phyloP scores from a whole-genome alignment of 805 yeast genomes.

The Yarrowia hollandica region DNA sequence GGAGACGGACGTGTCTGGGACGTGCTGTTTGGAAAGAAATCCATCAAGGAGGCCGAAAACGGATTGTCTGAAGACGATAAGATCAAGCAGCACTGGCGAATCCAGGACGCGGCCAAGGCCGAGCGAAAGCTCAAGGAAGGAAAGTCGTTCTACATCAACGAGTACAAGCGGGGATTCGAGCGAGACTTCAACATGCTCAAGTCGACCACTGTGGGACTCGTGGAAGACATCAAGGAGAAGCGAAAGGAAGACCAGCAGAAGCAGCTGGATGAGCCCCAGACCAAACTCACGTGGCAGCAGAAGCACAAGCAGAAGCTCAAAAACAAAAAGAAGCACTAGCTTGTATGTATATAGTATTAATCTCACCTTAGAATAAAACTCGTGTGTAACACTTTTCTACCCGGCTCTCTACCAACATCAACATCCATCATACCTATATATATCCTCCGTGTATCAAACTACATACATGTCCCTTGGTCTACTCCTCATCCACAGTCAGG shows the following conservation, averaged over 20 bases:
- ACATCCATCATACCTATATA: neutral
- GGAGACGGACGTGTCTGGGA: conserved; percentile 88
- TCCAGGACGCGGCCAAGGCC: conserved; percentile 51
- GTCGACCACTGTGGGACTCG: conserved; percentile 9
- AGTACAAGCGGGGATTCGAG: conserved; percentile 27
- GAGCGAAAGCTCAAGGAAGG: conserved; percentile 38
- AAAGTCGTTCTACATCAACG: conserved; percentile 31
- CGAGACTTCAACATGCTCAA: conserved; percentile 21
- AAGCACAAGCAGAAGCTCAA: conserved; percentile 21
- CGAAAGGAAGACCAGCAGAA: neutral
- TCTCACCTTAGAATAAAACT: too few relatives aligned
- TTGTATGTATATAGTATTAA: conserved; percentile 1
- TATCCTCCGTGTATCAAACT: neutral
- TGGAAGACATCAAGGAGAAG: conserved; percentile 25
- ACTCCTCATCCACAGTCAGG: conserved; percentile 32
- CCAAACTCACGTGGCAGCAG: conserved; percentile 20
- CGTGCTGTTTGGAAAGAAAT: conserved; percentile 74
- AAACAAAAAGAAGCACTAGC: conserved; percentile 1
- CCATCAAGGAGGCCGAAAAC: conserved; percentile 72
- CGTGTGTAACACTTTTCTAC: too few relatives aligned
- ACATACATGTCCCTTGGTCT: neutral
- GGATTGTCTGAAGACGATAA: conserved; percentile 65
- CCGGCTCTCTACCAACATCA: neutral
- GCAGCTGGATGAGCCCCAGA: conserved; percentile 12
- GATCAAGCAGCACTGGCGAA: conserved; percentile 50